Evolutionary conservation across 2,329 filamentous ascomycete genomes (phyloP), one percentile per base, ranked within the genome.

Genomic region (Diaporthe nobilis): DNA sequence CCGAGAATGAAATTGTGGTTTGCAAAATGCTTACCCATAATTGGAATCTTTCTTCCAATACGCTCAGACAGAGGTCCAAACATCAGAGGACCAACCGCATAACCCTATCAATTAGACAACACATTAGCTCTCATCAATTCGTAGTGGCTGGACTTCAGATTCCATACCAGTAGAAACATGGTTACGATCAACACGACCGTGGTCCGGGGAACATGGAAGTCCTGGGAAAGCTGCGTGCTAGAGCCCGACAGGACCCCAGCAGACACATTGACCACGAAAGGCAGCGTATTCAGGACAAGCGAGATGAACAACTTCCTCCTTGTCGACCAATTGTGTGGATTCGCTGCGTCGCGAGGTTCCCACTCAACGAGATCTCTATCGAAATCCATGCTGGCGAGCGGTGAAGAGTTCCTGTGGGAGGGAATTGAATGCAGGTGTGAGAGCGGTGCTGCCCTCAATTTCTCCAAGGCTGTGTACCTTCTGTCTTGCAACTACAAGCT

Each of bases 191-290:
- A 28, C 34, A 61, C 58, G 2, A 61, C 58, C 9, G 34, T 42
- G 2, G 58, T 61, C 34, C 37, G 34, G 37, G 58, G 58, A 17
- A 61, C 58, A 61, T 28, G 37, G n/a, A 61, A 61, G 37, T 61
- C 58, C 58, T 44, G 37, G 2, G 34, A 6, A 28, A 61, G 34
- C 37, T 61, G 58, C 15, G 58, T 44, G 13, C 58, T 61, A 15
- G 58, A 61, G 31, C 58, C 58, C 37, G 58, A 61, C 34, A 61
- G 13, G 22, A 61, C 58, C 37, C 58, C 58, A 28, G 58, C 58
- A 42, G 58, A 61, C 31, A 61, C 58, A 61, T 61, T 61, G 37
- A 61, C 58, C 37, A 61, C 58, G 58, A 61, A 61, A 7, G 58
- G 58, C n/a, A 61, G 7, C 13, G 58, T 61, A n/a, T 61, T 61